Base-by-base conservation (phyloP, 495 filamentous ascomycete species). In the Choiromyces venosus region DNA sequence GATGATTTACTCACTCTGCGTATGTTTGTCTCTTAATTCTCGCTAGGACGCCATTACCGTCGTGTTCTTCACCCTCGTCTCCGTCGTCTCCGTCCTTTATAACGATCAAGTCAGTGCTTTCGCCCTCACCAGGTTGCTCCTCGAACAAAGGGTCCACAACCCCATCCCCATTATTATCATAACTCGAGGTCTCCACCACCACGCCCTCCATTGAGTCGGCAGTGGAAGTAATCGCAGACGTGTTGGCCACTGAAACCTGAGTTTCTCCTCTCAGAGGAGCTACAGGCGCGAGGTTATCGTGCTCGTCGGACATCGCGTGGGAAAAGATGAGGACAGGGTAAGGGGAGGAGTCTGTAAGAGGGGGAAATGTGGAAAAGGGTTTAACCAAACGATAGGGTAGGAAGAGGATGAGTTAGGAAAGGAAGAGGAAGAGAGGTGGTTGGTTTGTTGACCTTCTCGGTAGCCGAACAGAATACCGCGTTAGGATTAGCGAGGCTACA, bases 51-150 rank as follows among this genome's bases (percentile, higher is more conserved):
- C 52, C 52, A 33, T 61, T 61, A 16, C 52, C 52, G 25, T 61
- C 52, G 25, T 29, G 52, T 29, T 61, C 52, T 61, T 61, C 52
- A 7, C 52, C 52, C 25, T 61, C 52, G 25, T 61, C 52, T 0
- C 52, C 52, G 12, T 61, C 52, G 52, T 61, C 52, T 61, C 52
- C 52, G 52, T 61, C 52, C 52, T 61, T 61, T 16, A 61, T 61
- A 14, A 61, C 25, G 52, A 61, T 61, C 18, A 61, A 61, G 52
- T 61, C 25, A 61, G 52, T 61, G 25, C 52, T 61, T 29, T 61
- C 52, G 52, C 52, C 52, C 52, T 33, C 52, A 12, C 52, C 52
- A 16, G 52, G 25, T 61, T 61, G 52, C 25, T 61, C 52, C 52
- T 61, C 52, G 2, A 61, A 61, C 52, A 61, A 61, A 61, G 52